Conservation (phyloP, 2,329 filamentous ascomycete genomes). For the Diaporthe vaccinii region DNA sequence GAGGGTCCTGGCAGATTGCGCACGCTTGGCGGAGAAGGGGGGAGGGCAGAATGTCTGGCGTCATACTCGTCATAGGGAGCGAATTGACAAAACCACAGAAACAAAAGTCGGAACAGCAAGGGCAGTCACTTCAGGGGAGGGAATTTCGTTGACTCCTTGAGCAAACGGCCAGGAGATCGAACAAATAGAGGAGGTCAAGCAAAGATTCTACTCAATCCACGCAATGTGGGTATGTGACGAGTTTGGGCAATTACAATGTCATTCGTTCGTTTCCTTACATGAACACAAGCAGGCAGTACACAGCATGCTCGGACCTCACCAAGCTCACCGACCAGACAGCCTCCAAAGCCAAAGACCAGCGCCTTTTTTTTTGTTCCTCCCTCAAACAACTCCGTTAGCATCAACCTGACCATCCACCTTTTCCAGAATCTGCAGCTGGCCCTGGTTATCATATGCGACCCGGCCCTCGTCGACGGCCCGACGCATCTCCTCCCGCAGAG, state of each 20-base stretch:
- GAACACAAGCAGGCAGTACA: constrained; percentile 21
- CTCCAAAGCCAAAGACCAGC: not conserved
- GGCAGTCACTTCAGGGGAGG: not conserved
- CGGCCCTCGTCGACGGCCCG: constrained; percentile 69
- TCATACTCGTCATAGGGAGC: constrained; percentile 1
- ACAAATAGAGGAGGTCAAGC: not conserved
- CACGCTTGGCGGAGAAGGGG: not conserved
- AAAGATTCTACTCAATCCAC: not conserved
- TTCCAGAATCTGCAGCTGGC: constrained; percentile 60
- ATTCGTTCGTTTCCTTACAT: constrained; percentile 21
- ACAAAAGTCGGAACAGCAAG: not conserved
- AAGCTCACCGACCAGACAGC: constrained; percentile 2
- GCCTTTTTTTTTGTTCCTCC: not conserved
- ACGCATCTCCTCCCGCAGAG: constrained; percentile 66
- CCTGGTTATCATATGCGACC: constrained; percentile 67
- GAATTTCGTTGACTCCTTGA: not conserved
- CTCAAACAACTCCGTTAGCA: constrained; percentile 24
- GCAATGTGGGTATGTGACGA: not conserved
- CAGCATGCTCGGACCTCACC: not conserved
- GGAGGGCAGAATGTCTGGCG: not conserved
- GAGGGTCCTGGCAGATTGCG: not conserved
- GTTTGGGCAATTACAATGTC: constrained; percentile 22
- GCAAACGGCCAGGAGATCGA: not conserved
- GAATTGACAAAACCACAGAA: not conserved
- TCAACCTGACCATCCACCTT: not conserved